phyloP scores from a whole-genome alignment of 805 yeast genomes.

The Diddensiella santjacobensis region DNA sequence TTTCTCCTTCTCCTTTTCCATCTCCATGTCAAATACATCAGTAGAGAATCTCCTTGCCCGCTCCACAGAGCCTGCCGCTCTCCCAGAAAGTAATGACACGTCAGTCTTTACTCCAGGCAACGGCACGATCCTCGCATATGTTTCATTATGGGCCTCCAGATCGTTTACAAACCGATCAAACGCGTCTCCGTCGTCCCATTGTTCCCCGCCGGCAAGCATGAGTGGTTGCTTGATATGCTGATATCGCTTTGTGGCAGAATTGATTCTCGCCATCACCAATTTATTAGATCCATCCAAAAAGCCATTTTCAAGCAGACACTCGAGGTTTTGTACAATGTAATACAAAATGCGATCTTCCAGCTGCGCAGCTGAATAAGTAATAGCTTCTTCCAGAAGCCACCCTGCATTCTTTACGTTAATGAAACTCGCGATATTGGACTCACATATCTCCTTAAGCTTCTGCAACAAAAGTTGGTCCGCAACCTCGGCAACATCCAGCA shows the following conservation, averaged over 20 bases:
- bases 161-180: constrained; percentile 31
- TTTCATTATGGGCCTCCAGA: constrained; percentile 31
- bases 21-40: constrained; percentile 6
- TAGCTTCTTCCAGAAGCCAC: constrained; percentile 52
- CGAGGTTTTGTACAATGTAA: constrained; percentile 65
- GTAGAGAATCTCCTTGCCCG: background rate
- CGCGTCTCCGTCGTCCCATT: background rate
- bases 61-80: constrained; percentile 4
- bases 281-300: constrained; percentile 5
- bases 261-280: constrained; percentile 9
- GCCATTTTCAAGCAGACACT: constrained; percentile 51
- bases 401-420: constrained; percentile 62
- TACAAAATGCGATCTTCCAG: constrained; percentile 60
- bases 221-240: background rate
- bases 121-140: constrained; percentile 19
- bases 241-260: constrained; percentile 12
- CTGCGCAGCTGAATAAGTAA: constrained; percentile 47
- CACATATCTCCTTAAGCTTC: constrained; percentile 58
- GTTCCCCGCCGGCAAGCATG: background rate
- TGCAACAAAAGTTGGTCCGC: constrained; percentile 61
- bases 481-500: constrained; percentile 56
- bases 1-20: constrained; percentile 7
- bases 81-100: constrained; percentile 13
- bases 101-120: constrained; percentile 14
- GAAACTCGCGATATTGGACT: constrained; percentile 43